Conservation (phyloP, 371 early-diverging fungal species). For the Syncephalastrum sp. region DNA sequence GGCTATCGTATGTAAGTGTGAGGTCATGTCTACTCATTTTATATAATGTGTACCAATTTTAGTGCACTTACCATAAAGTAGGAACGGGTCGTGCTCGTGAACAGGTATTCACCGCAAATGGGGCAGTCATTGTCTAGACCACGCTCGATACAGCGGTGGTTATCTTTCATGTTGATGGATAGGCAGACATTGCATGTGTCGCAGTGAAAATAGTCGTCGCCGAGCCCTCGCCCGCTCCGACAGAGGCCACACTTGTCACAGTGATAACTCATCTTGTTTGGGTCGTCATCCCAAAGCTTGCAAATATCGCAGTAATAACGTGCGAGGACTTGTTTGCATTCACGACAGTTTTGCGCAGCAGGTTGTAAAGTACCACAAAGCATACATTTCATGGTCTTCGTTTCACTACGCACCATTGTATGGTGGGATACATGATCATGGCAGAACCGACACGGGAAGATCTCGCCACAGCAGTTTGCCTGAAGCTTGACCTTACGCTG, state of each 20-base stretch:
- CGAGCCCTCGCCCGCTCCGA: slow-evolving; percentile 79
- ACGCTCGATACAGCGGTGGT: slow-evolving; percentile 93
- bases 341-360: slow-evolving; percentile 69
- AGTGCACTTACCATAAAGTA: slow-evolving; percentile 76
- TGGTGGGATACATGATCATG: slow-evolving; percentile 92
- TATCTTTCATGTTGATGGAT: slow-evolving; percentile 63
- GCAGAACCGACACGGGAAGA: slow-evolving; percentile 93
- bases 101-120: slow-evolving; percentile 96
- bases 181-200: slow-evolving; percentile 93
- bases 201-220: slow-evolving; percentile 91
- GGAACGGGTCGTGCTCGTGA: slow-evolving; percentile 77
- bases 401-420: slow-evolving; percentile 75
- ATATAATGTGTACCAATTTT: too few relatives aligned
- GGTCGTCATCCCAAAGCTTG: slow-evolving; percentile 90
- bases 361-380: slow-evolving; percentile 84
- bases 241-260: slow-evolving; percentile 93
- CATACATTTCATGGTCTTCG: slow-evolving; percentile 92
- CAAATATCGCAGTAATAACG: slow-evolving; percentile 91
- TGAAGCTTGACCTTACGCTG: slow-evolving; percentile 81
- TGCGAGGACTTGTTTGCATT: slow-evolving; percentile 67
- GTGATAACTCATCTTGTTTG: slow-evolving; percentile 82
- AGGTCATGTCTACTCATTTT: neutral
- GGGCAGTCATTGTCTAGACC: slow-evolving; percentile 93
- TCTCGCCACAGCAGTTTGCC: slow-evolving; percentile 89
- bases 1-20: slow-evolving; percentile 44